Evolutionary conservation across 257 asterid species (phyloP).

Genomic region (Nicotiana obtusifolia): DNA sequence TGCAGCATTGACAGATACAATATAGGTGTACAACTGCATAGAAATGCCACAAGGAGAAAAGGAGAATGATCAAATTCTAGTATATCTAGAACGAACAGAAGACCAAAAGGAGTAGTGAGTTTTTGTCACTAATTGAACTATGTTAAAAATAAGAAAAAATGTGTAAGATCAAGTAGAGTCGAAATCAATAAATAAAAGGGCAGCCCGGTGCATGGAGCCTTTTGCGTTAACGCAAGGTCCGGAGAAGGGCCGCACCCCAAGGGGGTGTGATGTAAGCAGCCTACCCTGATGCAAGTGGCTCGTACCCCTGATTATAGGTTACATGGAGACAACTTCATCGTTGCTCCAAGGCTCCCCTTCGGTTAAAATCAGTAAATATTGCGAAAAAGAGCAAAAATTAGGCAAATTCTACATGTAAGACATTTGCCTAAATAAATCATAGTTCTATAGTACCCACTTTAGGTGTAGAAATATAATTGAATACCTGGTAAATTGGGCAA

Average conservation of each 20-base stretch:
- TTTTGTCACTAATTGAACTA: not conserved
- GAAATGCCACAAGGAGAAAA: not conserved
- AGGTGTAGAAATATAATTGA: not conserved
- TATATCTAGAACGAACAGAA: not conserved
- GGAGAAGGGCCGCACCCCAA: too few species aligned
- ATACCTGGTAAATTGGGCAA: conserved; percentile 5
- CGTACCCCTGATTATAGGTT: too few species aligned
- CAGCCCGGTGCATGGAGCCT: too few species aligned
- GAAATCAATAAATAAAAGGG: too few species aligned
- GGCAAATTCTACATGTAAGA: not conserved
- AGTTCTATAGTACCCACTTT: not conserved
- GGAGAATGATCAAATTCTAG: not conserved
- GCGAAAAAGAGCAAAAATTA: not conserved
- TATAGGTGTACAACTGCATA: not conserved
- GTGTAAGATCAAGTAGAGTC: not conserved
- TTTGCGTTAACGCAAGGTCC: too few species aligned
- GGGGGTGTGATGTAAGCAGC: too few species aligned
- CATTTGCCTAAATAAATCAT: not conserved
- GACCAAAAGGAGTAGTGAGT: not conserved
- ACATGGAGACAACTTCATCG: too few species aligned
- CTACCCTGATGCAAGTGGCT: too few species aligned
- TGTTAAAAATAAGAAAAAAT: not conserved
- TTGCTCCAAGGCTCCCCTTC: too few species aligned
- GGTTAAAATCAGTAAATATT: not conserved
- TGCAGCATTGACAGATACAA: not conserved